These are phyloP conservation scores for Guyanaporus albipodus DNA, from an alignment of 768 basidiomycete species.

Conservation along the genomic window DNA sequence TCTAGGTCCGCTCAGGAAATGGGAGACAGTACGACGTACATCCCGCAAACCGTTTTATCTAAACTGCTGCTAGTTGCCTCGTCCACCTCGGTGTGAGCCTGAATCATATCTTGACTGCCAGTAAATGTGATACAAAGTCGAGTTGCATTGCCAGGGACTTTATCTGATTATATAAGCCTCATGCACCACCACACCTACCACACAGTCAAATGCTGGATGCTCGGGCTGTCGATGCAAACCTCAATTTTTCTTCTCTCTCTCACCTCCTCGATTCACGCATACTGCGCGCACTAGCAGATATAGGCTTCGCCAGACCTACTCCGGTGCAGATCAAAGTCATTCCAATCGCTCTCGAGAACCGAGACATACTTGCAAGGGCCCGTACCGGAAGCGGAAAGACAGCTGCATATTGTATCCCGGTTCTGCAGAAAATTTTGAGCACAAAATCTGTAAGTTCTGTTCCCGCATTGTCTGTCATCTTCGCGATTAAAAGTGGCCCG, in stretches of 20 bases:
- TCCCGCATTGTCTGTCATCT: neutral
- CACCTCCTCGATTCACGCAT: constrained; percentile 81
- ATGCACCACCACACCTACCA: no score
- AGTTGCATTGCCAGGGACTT: no score
- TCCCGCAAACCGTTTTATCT: constrained; percentile 35
- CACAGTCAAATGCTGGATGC: constrained; percentile 50
- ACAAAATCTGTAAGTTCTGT: constrained; percentile 65
- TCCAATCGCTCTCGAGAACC: constrained; percentile 83
- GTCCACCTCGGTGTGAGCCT: constrained; percentile 13
- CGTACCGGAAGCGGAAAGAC: constrained; percentile 98
- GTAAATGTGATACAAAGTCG: neutral
- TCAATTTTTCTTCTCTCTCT: constrained; percentile 59
- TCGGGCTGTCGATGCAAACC: constrained; percentile 43
- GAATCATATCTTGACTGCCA: constrained; percentile 4
- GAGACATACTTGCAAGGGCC: constrained; percentile 90
- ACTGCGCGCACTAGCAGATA: constrained; percentile 84
- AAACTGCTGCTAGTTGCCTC: neutral
- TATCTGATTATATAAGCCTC: no score
- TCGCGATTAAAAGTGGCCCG: neutral
- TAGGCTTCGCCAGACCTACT: constrained; percentile 87
- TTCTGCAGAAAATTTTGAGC: constrained; percentile 82
- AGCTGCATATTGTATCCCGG: constrained; percentile 89
- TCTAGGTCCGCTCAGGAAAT: constrained; percentile 1
- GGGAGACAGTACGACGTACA: constrained; percentile 35
- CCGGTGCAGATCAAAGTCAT: constrained; percentile 90